phyloP scores from a whole-genome alignment of 129 eudicot genomes.

The Artemisia argyi region DNA sequence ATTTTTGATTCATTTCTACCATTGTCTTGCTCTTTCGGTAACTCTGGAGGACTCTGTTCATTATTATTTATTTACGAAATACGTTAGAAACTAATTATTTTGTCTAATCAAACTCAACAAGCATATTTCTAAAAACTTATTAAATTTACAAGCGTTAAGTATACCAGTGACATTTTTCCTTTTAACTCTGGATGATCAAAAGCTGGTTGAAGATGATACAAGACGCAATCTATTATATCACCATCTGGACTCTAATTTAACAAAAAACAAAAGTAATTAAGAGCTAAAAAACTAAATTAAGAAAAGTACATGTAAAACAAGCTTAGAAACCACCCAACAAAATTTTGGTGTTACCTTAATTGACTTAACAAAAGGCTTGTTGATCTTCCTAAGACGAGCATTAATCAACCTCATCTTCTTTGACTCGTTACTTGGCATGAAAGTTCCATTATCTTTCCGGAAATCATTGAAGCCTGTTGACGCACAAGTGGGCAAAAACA shows the following conservation, averaged over 20 bases:
- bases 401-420: background rate
- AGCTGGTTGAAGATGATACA: background rate
- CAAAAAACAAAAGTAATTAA: background rate
- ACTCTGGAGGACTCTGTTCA: background rate
- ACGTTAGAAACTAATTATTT: background rate
- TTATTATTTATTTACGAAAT: background rate
- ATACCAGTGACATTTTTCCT: background rate
- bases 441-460: background rate
- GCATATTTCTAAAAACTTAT: background rate
- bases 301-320: background rate
- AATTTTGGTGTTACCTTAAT: background rate
- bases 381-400: background rate
- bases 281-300: background rate
- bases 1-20: background rate
- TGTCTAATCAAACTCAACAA: background rate
- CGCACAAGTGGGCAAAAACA: background rate
- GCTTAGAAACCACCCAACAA: no score
- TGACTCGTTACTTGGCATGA: background rate
- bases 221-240: background rate
- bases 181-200: background rate
- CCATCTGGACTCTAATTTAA: background rate
- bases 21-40: background rate
- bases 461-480: background rate
- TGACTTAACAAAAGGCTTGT: slow-evolving; percentile 3
- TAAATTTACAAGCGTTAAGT: background rate